Evolutionary conservation across 306 rosid species (phyloP).

Genomic region (Cucurbita moschata): DNA sequence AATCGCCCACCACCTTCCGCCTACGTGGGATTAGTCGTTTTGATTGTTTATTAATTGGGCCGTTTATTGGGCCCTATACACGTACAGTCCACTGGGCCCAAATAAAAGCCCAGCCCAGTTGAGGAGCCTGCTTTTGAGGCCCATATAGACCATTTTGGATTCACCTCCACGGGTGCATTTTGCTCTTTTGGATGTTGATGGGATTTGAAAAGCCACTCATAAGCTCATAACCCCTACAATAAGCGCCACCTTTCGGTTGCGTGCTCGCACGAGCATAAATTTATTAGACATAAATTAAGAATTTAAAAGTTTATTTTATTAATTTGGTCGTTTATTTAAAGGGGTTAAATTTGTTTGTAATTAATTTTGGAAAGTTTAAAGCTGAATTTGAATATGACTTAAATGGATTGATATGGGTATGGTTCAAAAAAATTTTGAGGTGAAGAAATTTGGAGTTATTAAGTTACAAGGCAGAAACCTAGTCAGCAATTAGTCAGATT

Average conservation of each 20-base stretch:
- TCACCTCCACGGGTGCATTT: too few relatives aligned
- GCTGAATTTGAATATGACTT: too few relatives aligned
- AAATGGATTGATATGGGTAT: too few relatives aligned
- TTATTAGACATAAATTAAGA: background rate
- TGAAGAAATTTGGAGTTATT: too few relatives aligned
- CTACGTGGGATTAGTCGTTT: background rate
- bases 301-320: too few relatives aligned
- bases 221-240: background rate
- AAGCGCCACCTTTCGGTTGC: background rate
- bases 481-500: conserved; percentile 9
- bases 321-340: too few relatives aligned
- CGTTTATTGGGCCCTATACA: too few relatives aligned
- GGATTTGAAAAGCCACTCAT: too few relatives aligned
- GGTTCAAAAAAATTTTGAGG: too few relatives aligned
- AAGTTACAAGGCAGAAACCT: background rate
- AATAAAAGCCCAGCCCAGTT: background rate
- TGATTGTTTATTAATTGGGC: background rate
- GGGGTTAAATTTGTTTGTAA: too few relatives aligned
- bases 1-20: background rate
- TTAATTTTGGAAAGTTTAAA: too few relatives aligned
- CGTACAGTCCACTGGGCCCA: background rate
- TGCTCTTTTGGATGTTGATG: background rate
- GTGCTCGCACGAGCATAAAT: too few relatives aligned
- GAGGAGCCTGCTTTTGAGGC: background rate
- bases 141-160: background rate